A percentile compares a stretch with the other conserved stretches of the same genome.
Evolutionary conservation across 257 asterid genomes (phyloP).

Genomic region (Verbena officinalis): DNA sequence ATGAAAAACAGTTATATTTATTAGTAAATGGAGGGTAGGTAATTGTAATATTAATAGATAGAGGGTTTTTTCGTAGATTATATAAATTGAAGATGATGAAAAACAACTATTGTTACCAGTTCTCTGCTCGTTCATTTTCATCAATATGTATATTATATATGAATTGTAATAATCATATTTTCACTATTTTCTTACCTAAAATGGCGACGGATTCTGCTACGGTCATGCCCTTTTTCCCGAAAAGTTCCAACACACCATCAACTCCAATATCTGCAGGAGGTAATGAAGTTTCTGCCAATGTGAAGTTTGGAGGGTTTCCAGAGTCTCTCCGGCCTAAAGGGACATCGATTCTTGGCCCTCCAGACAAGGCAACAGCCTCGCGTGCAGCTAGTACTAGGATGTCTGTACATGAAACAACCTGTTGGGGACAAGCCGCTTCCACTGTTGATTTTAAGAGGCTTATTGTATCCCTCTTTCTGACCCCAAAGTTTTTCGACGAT

Average conservation of each 20-base stretch:
- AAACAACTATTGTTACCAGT: no score
- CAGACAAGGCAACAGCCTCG: slow-evolving; percentile 50
- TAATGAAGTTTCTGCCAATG: slow-evolving; percentile 36
- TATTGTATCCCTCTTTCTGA: slow-evolving; percentile 45
- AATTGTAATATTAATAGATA: no score
- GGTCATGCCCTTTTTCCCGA: slow-evolving; percentile 40
- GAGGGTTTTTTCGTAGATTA: no score
- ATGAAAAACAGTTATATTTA: no score
- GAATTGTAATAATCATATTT: not conserved
- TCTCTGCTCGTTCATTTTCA: no score
- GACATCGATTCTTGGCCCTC: slow-evolving; percentile 51
- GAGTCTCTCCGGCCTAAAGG: slow-evolving; percentile 64
- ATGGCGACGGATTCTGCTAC: slow-evolving; percentile 60
- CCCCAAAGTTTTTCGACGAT: slow-evolving; percentile 44
- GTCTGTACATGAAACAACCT: slow-evolving; percentile 63
- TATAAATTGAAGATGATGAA: no score
- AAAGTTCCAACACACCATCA: slow-evolving; percentile 38
- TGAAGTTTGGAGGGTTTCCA: slow-evolving; percentile 20
- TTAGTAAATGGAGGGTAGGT: no score
- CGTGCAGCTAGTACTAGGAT: slow-evolving; percentile 53
- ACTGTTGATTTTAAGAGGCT: slow-evolving; percentile 40
- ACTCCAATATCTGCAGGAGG: slow-evolving; percentile 43
- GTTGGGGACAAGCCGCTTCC: slow-evolving; percentile 47
- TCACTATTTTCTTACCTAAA: slow-evolving; percentile 36
- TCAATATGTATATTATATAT: not conserved